phyloP scores from a whole-genome alignment of 495 filamentous ascomycete species.

The Podospora appendiculata region DNA sequence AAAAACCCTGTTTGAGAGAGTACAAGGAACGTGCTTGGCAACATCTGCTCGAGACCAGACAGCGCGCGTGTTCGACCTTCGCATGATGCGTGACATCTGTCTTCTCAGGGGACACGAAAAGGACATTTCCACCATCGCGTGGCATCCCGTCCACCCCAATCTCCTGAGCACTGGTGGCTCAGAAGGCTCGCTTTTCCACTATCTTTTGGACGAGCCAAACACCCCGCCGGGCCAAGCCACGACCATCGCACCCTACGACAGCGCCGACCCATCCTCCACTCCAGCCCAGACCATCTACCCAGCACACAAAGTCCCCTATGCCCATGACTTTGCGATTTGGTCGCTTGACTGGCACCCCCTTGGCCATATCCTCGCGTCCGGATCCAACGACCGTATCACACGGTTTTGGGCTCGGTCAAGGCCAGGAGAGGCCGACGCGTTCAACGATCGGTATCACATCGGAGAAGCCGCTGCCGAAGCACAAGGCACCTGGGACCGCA shows the following conservation, averaged over 20 bases:
- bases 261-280: constrained; percentile 63
- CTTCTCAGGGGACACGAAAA: constrained; percentile 90
- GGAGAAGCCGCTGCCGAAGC: constrained; percentile 89
- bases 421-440: constrained; percentile 71
- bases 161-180: constrained; percentile 85
- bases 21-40: constrained; percentile 74
- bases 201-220: constrained; percentile 87
- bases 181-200: constrained; percentile 85
- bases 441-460: constrained; percentile 89
- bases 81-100: constrained; percentile 96
- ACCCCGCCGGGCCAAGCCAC: constrained; percentile 58
- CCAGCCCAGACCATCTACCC: constrained; percentile 83
- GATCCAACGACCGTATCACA: constrained; percentile 93
- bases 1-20: constrained; percentile 77
- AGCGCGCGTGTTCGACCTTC: constrained; percentile 84
- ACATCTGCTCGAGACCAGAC: constrained; percentile 89
- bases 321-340: constrained; percentile 93
- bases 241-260: constrained; percentile 75
- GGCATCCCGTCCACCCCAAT: constrained; percentile 86
- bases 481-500: constrained; percentile 82
- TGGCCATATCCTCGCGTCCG: constrained; percentile 95
- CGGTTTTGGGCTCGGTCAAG: constrained; percentile 89
- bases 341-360: constrained; percentile 95
- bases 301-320: constrained; percentile 73
- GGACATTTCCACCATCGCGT: constrained; percentile 83